Conservation (phyloP, 345 rosid genomes). For the Moringa oleifera region DNA sequence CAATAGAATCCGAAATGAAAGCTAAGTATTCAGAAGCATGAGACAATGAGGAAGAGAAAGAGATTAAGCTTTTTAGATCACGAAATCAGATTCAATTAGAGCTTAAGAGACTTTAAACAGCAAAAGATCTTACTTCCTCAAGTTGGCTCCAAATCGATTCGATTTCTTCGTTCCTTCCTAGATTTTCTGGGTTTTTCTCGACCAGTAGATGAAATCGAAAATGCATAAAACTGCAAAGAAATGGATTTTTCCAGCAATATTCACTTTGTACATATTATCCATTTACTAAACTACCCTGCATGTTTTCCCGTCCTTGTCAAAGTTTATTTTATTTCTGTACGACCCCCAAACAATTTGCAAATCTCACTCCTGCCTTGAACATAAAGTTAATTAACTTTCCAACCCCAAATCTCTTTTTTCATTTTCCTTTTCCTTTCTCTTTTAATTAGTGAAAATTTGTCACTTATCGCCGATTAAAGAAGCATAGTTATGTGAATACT, state of each 20-base stretch:
- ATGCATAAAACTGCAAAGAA: too few relatives aligned
- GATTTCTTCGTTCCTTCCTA: neutral
- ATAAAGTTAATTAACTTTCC: too few relatives aligned
- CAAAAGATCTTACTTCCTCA: neutral
- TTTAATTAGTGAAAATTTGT: too few relatives aligned
- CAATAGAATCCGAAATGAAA: neutral
- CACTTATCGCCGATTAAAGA: too few relatives aligned
- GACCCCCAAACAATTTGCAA: neutral
- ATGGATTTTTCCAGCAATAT: too few relatives aligned
- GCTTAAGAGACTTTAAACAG: neutral
- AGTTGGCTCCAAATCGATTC: slow-evolving; percentile 1
- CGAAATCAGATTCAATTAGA: neutral
- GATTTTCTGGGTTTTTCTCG: slow-evolving; percentile 12
- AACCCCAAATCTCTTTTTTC: too few relatives aligned
- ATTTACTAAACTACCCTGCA: neutral
- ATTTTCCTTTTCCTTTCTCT: too few relatives aligned
- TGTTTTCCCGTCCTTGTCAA: neutral
- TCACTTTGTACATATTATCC: neutral
- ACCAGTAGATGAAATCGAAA: neutral
- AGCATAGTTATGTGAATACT: too few relatives aligned
- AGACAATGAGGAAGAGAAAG: neutral
- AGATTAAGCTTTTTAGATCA: neutral
- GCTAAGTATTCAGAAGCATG: neutral
- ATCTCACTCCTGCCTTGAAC: too few relatives aligned
- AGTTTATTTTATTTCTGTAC: neutral